These are phyloP conservation scores for Davidsoniella australis DNA, from an alignment of 2,329 filamentous ascomycete genomes.

Conservation along the genomic window DNA sequence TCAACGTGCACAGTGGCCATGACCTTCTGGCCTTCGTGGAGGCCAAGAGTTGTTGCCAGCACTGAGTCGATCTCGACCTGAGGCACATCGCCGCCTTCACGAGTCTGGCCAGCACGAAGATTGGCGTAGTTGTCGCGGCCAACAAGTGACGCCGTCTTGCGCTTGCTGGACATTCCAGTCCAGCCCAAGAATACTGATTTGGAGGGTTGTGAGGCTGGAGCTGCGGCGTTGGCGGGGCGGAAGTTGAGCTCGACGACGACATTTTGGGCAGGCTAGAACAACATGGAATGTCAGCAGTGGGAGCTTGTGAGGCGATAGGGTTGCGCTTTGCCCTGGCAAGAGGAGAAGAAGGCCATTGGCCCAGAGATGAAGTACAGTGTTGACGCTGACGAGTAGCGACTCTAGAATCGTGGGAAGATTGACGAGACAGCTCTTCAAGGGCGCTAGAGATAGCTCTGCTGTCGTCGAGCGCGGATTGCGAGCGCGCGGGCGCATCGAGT, in stretches of 20 bases:
- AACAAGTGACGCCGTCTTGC: slow-evolving; percentile 56
- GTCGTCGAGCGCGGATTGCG: slow-evolving; percentile 46
- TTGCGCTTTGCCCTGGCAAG: background rate
- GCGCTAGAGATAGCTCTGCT: slow-evolving; percentile 70
- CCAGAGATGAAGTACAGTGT: slow-evolving; percentile 47
- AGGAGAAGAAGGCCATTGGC: background rate
- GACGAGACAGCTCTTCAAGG: slow-evolving; percentile 85
- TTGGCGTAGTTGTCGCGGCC: slow-evolving; percentile 54
- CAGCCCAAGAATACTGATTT: slow-evolving; percentile 78
- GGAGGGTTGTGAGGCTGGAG: slow-evolving; percentile 23
- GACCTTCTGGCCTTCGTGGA: slow-evolving; percentile 70
- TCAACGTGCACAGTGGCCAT: slow-evolving; percentile 62
- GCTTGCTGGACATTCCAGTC: slow-evolving; percentile 95
- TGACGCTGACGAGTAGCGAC: slow-evolving; percentile 69
- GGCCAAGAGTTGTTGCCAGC: slow-evolving; percentile 58
- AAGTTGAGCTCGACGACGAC: slow-evolving; percentile 84
- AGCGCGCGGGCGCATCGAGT: slow-evolving; percentile 12
- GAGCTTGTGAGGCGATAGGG: too few relatives aligned
- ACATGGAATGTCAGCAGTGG: slow-evolving; percentile 13
- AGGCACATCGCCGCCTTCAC: slow-evolving; percentile 57
- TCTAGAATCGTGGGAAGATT: slow-evolving; percentile 79
- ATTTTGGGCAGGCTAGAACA: slow-evolving; percentile 71
- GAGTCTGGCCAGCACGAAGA: slow-evolving; percentile 34
- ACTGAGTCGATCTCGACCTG: slow-evolving; percentile 78
- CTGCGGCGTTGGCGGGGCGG: slow-evolving; percentile 29